A percentile compares a stretch with the other conserved stretches of the same genome.
These are phyloP conservation scores for Diplotaxis tenuifolia DNA, from an alignment of 345 rosid genomes.

Conservation along the genomic window DNA sequence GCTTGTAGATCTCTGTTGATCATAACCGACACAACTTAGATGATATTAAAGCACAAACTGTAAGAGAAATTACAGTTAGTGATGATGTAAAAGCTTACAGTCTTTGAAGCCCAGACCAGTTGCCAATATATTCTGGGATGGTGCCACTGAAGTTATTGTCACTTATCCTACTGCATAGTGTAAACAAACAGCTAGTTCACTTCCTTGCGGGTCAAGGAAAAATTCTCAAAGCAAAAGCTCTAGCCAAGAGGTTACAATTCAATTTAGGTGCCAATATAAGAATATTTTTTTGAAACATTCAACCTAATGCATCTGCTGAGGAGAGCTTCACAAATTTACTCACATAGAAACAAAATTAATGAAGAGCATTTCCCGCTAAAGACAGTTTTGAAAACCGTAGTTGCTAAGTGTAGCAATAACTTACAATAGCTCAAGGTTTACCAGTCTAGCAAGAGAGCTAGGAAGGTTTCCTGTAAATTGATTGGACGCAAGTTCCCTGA, in stretches of 20 bases:
- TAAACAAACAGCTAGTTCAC: background rate
- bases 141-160: conserved; percentile 71
- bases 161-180: conserved; percentile 52
- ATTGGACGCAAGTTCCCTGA: conserved; percentile 47
- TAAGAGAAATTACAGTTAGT: background rate
- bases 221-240: background rate
- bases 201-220: background rate
- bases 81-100: conserved; percentile 48
- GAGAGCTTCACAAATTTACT: background rate
- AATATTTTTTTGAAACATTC: background rate
- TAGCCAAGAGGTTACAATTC: background rate
- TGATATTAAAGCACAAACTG: background rate
- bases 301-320: background rate
- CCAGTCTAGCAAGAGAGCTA: conserved; percentile 32
- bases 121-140: conserved; percentile 58
- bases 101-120: conserved; percentile 51
- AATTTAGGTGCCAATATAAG: background rate
- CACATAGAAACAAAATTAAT: background rate
- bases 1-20: conserved; percentile 41
- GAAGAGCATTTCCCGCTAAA: background rate
- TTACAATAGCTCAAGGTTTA: conserved; percentile 19
- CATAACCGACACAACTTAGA: background rate
- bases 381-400: background rate
- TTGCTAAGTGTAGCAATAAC: background rate
- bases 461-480: conserved; percentile 42